Evolutionary conservation across 2,329 filamentous ascomycete genomes (phyloP), one percentile per base, ranked within the genome.

Genomic region (Cephalotrichum gorgonifer): DNA sequence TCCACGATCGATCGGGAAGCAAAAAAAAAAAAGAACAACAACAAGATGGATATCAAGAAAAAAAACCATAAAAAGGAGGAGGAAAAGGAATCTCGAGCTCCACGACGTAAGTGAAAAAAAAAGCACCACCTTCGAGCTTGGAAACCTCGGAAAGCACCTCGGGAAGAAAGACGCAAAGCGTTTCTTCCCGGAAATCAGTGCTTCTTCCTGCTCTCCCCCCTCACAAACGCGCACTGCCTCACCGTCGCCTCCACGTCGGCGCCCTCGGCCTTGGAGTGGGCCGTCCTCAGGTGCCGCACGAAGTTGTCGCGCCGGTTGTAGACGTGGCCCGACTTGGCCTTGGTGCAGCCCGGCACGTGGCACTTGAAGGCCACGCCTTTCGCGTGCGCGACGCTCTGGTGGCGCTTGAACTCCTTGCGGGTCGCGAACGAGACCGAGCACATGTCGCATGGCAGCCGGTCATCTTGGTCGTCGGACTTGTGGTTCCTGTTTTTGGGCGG

Each of bases 221-320:
- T 47, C 22, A 39, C 31, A 25, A 47, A 47, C 7, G 22, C 30
- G 25, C 44, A 47, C 6, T 12, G 26, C 44, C 39, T 47, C 2
- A 47, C 44, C 44, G 39, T 47, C 11, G 22, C 44, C 31, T 47
- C 44, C 6, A 47, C 23, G 23, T 47, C 44, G 14, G 27, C 22
- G 15, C 41, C 38, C n/a, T 50, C 47, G 2, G 47, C 38, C 23
- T 45, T 51, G 35, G 47, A 46, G 47, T 59, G 57, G 44, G 54
- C 54, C 31, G 54, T 58, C 43, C 54, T 51, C 23, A 59, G 51
- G 47, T 59, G 57, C 11, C 57, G 49, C 26, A 55, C 45, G 43
- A 59, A 59, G 54, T 59, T 59, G 51, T 59, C 57, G 22, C 54
- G 53, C 14, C 57, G 56, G 48, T 59, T 59, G 46, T 59, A 59